phyloP scores from a whole-genome alignment of 2,329 filamentous ascomycete genomes.

The Sclerotinia glacialis region DNA sequence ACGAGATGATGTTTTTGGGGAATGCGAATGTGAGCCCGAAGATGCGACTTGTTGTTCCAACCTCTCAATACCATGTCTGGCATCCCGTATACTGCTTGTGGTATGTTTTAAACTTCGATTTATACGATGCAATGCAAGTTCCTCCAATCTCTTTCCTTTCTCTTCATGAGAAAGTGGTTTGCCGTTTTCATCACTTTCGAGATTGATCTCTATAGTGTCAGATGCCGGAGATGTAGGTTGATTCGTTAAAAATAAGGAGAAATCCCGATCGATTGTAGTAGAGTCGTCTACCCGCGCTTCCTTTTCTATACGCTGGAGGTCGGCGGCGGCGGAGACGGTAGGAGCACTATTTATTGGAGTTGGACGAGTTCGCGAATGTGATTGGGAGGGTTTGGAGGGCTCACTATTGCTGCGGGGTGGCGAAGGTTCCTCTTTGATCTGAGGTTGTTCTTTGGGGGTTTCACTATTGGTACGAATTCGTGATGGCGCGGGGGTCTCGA shows the following conservation, averaged over 20 bases:
- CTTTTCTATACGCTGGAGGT: conserved; percentile 33
- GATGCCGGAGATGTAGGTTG: conserved; percentile 9
- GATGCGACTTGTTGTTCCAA: conserved; percentile 51
- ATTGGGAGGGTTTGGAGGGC: conserved; percentile 5
- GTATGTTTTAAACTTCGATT: conserved; percentile 52
- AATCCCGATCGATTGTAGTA: conserved; percentile 30
- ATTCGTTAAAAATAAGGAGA: conserved; percentile 9
- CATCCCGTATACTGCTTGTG: conserved; percentile 51
- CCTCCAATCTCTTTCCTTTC: conserved; percentile 40
- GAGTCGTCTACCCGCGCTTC: conserved; percentile 37
- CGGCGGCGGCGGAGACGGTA: conserved; percentile 32
- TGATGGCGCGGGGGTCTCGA: conserved; percentile 40
- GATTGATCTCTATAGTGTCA: conserved; percentile 19
- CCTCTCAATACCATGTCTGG: conserved; percentile 57
- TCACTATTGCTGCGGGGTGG: conserved; percentile 6
- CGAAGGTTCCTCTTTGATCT: conserved; percentile 12
- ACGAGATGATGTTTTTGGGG: conserved; percentile 5
- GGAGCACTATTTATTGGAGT: conserved; percentile 32
- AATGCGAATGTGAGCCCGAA: conserved; percentile 33
- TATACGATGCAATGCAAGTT: conserved; percentile 50
- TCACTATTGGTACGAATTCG: conserved; percentile 12
- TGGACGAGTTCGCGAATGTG: conserved; percentile 17
- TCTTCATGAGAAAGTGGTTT: conserved; percentile 35
- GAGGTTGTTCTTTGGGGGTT: conserved; percentile 11
- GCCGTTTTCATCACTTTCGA: conserved; percentile 30